phyloP scores from a whole-genome alignment of 208 protist genomes.

The Trypanosoma rangeli region DNA sequence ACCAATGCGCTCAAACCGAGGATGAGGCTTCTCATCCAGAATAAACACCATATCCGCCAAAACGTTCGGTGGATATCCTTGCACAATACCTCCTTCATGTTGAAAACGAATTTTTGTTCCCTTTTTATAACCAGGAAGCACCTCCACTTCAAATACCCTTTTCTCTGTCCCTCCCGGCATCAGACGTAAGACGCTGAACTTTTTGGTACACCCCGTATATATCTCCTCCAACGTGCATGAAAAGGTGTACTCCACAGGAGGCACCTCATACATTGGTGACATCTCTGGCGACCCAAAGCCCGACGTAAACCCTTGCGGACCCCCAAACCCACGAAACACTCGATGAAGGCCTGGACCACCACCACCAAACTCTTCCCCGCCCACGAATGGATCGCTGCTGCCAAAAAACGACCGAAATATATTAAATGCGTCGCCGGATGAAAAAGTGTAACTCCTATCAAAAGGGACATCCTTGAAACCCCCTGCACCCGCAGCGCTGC shows the following conservation, averaged over 20 bases:
- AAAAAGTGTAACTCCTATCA: constrained; percentile 55
- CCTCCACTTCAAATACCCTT: constrained; percentile 92
- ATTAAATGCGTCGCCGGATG: constrained; percentile 80
- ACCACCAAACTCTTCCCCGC: constrained; percentile 32
- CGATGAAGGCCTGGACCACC: constrained; percentile 82
- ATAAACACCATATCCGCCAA: constrained; percentile 96
- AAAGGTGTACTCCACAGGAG: constrained; percentile 48
- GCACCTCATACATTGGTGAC: constrained; percentile 75
- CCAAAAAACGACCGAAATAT: constrained; percentile 83
- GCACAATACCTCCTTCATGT: constrained; percentile 78
- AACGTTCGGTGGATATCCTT: constrained; percentile 85
- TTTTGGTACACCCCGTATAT: constrained; percentile 77
- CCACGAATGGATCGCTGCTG: constrained; percentile 28
- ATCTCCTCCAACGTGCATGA: constrained; percentile 76
- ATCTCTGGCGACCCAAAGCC: constrained; percentile 34
- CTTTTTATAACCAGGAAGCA: constrained; percentile 95
- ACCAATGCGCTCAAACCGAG: constrained; percentile 85
- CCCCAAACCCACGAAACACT: constrained; percentile 81
- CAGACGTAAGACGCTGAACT: constrained; percentile 56
- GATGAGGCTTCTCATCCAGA: constrained; percentile 93
- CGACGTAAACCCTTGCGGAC: constrained; percentile 59
- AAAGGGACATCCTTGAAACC: constrained; percentile 5
- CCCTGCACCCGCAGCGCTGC: constrained; percentile 12
- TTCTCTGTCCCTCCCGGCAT: constrained; percentile 72
- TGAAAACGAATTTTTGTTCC: constrained; percentile 97